Percentiles rank a stretch among this genome's conserved stretches.
These are phyloP conservation scores for Inosperma sp. DNA, from an alignment of 768 basidiomycete species.

Conservation along the genomic window DNA sequence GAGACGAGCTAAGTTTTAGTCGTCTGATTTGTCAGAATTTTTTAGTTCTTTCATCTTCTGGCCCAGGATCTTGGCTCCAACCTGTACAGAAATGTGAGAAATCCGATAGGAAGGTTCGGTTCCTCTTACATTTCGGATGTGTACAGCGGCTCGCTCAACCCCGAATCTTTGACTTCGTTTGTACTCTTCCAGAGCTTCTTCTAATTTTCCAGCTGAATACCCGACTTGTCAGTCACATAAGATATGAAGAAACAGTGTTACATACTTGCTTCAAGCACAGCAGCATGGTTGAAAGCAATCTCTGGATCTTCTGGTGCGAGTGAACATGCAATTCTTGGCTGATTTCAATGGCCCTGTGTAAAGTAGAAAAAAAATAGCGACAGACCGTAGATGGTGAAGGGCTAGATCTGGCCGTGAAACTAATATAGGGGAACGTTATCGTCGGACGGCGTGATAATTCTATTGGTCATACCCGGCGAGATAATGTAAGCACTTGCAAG, in stretches of 20 bases:
- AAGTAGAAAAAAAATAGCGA: conserved; percentile 22
- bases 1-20: conserved; percentile 17
- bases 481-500: conserved; percentile 88
- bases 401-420: conserved; percentile 82
- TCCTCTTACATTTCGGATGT: conserved; percentile 70
- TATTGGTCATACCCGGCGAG: conserved; percentile 40
- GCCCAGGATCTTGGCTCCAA: conserved; percentile 76
- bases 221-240: conserved; percentile 31
- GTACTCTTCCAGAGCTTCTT: conserved; percentile 79
- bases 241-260: conserved; percentile 21
- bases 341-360: conserved; percentile 27
- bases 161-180: conserved; percentile 73
- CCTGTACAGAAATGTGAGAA: conserved; percentile 39
- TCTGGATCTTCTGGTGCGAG: conserved; percentile 87
- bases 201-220: conserved; percentile 64
- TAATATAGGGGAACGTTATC: conserved; percentile 22
- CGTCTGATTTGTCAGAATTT: conserved; percentile 35
- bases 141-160: conserved; percentile 75
- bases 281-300: conserved; percentile 87
- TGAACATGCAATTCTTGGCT: conserved; percentile 69
- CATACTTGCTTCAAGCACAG: conserved; percentile 85
- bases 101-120: conserved; percentile 10
- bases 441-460: conserved; percentile 7
- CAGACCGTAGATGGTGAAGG: conserved; percentile 73
- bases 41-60: conserved; percentile 50